Evolutionary conservation across 148 eudicot genomes (phyloP), one percentile per base, ranked within the genome.

Genomic region (Camellia sinensis): DNA sequence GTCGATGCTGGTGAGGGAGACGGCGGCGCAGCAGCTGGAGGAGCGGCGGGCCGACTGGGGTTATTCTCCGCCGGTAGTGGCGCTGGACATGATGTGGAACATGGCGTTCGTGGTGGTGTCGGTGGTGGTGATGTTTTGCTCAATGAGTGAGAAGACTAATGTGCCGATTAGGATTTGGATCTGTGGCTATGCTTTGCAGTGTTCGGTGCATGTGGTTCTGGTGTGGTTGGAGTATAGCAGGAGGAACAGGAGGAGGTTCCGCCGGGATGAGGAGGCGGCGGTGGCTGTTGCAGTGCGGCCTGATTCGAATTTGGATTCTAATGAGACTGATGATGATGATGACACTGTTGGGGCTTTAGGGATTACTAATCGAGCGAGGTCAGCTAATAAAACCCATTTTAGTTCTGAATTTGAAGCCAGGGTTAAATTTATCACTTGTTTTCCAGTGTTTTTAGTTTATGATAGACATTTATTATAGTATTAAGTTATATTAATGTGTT

Each of bases 131-230:
- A 37, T 95, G 88, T 21, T 81, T 12, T 91, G 86, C 15, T 82
- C 94, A 4, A 67, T 50, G 17, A 43, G 74, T 0, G 99, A 95
- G 83, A 19, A 11, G 9, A 89, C 97, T 5, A 87, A 87, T 73
- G 94, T 92, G 19, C 97, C 98, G 62, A 62, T 95, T 86, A 89
- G 99, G 93, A 88, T 90, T 88, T 95, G 99, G 99, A 86, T 95
- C 43, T 83, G 88, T 50, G 97, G 94, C 37, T 95, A 95, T 54
- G 93, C 89, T 5, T 21, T 84, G 63, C 99, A 95, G 91, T 95
- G 97, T 67, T 40, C 86, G 78, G 90, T 93, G 48, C 99, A 95
- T 59, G 97, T 92, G 21, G 86, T 88, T 54, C 77, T 93, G 77
- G 99, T 95, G 67, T 92, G 94, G 97, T 52, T 81, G 29, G 99